Evolutionary conservation across 2,329 filamentous ascomycete species (phyloP).

Genomic region (Fusarium sp.): DNA sequence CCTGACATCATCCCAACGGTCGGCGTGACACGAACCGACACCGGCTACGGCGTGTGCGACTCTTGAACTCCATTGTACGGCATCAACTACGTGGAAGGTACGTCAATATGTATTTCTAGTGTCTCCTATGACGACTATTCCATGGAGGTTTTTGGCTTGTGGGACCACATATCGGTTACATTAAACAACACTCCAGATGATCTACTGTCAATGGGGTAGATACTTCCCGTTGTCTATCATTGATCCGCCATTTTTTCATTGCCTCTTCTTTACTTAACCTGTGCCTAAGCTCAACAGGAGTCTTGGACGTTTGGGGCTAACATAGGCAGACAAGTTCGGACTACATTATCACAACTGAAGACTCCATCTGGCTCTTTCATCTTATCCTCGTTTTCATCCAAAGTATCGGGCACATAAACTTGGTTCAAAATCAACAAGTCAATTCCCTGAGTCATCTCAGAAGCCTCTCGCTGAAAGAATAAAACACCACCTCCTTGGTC

Average conservation of each 20-base stretch:
- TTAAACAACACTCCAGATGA: background rate
- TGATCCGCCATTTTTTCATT: background rate
- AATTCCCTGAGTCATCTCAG: background rate
- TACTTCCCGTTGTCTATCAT: background rate
- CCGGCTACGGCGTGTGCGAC: slow-evolving; percentile 11
- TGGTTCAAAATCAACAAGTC: background rate
- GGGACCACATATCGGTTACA: background rate
- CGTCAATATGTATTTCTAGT: background rate
- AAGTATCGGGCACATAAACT: background rate
- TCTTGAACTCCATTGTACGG: slow-evolving; percentile 14
- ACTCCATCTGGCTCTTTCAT: background rate
- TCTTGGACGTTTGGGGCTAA: background rate
- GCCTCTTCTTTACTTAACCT: background rate
- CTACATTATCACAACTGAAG: background rate
- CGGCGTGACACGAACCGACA: slow-evolving; percentile 8
- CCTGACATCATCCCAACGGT: slow-evolving; percentile 30
- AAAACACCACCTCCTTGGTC: background rate
- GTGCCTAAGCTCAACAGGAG: background rate
- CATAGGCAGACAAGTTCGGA: background rate
- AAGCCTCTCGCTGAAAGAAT: background rate
- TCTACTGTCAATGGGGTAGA: background rate
- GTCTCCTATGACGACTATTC: background rate
- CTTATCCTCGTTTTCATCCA: background rate
- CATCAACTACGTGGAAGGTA: slow-evolving; percentile 12
- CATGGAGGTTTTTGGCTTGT: background rate